These are phyloP conservation scores for Voacanga thouarsii DNA, from an alignment of 257 asterid genomes.

Conservation along the genomic window DNA sequence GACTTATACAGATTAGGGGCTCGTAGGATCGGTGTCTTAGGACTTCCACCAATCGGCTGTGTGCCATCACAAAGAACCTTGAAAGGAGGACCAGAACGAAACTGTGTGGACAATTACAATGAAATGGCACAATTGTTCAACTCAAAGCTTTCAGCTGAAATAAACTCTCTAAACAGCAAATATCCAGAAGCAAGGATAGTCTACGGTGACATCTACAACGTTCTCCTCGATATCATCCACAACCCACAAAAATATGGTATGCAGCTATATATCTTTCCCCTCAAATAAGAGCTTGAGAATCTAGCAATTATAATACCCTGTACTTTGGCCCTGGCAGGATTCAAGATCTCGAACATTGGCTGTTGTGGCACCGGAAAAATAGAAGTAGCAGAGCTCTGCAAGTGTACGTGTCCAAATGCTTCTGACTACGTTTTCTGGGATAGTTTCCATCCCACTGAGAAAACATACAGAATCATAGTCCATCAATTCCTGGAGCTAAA, in stretches of 20 bases:
- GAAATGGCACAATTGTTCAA: conserved; percentile 41
- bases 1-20: conserved; percentile 52
- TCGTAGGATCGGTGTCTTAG: conserved; percentile 44
- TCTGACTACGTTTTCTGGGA: conserved; percentile 58
- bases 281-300: neutral
- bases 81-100: conserved; percentile 49
- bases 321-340: conserved; percentile 34
- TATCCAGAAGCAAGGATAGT: conserved; percentile 35
- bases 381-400: conserved; percentile 55
- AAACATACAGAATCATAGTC: conserved; percentile 46
- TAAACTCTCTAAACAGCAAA: conserved; percentile 29
- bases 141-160: conserved; percentile 34
- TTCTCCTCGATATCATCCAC: conserved; percentile 45
- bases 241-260: conserved; percentile 60
- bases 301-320: neutral
- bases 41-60: conserved; percentile 73
- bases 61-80: conserved; percentile 74
- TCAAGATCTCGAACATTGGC: conserved; percentile 38
- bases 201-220: conserved; percentile 45
- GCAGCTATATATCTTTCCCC: too few species aligned
- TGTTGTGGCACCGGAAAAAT: conserved; percentile 67
- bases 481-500: conserved; percentile 29
- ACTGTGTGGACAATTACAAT: conserved; percentile 44
- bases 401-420: conserved; percentile 36
- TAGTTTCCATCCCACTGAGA: conserved; percentile 63